These are phyloP conservation scores for Halteria grandinella DNA, from an alignment of 73 alveolate species.

Conservation along the genomic window DNA sequence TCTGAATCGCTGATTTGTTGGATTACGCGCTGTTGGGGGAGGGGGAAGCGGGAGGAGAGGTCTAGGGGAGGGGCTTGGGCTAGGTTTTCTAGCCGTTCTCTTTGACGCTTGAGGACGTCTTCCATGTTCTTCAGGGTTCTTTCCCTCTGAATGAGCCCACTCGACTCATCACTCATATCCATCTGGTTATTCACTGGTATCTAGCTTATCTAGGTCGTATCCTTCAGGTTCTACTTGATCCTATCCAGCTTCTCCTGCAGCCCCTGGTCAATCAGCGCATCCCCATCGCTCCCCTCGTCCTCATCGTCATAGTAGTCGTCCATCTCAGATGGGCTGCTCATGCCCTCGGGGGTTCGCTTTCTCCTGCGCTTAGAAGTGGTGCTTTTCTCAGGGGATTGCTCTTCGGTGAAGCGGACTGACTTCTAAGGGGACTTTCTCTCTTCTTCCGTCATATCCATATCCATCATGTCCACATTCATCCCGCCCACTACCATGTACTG, in stretches of 20 bases:
- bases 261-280: slow-evolving; percentile 26
- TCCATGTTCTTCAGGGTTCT: slow-evolving; percentile 36
- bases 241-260: slow-evolving; percentile 28
- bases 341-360: background rate
- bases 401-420: too few relatives aligned
- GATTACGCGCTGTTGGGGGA: too few relatives aligned
- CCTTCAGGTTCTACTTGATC: slow-evolving; percentile 24
- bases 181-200: background rate
- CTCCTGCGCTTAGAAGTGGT: slow-evolving; percentile 3
- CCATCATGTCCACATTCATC: background rate
- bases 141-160: too few relatives aligned
- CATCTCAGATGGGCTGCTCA: slow-evolving; percentile 9
- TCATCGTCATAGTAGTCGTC: slow-evolving; percentile 52
- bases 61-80: too few relatives aligned
- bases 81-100: slow-evolving; percentile 47
- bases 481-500: background rate
- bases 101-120: slow-evolving; percentile 37
- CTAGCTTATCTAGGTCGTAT: background rate
- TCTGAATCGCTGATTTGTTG: too few relatives aligned
- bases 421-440: background rate
- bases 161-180: too few relatives aligned
- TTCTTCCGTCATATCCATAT: background rate
- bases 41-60: too few relatives aligned
- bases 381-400: too few relatives aligned
- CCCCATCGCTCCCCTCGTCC: slow-evolving; percentile 10